Evolutionary conservation across 108 stramenopile species (phyloP), one percentile per base, ranked within the genome.

Genomic region (Seminavis robusta): DNA sequence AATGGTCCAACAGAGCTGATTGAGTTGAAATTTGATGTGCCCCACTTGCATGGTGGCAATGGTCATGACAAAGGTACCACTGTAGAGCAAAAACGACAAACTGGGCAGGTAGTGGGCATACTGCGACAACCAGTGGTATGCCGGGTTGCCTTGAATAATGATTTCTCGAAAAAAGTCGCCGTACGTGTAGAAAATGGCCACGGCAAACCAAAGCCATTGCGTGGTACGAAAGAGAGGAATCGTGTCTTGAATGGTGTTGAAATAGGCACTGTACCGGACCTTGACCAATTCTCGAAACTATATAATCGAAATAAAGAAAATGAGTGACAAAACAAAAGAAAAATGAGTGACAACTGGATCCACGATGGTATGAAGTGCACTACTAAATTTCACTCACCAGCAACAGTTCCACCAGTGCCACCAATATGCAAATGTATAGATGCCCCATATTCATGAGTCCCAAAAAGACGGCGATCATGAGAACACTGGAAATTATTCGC

Each of bases 121-220:
- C 31, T 67, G 69, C 2, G 77, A 42, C 32, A 84, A 55, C 30
- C 74, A 52, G 52, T 89, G 86, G 59, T 80, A 41, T 10, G 61
- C 53, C 1, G 73, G 59, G 75, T 89, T 90, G 56, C 51, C 63
- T 63, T 88, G 79, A 56, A 88, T 74, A n/a, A n/a, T n/a, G 21
- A 79, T 58, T 38, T 88, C 82, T 19, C 55, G 53, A 10, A 80
- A 54, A 62, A 92, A 88, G 46, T 92, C 87, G 15, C 72, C 67
- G 56, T 97, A 95, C 19, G 93, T 86, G 49, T 94, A 96, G 67
- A 95, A 88, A 16, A 96, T 89, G 2, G 94, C 83, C 0, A 87
- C 81, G 16, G 61, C 66, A 72, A 96, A 98, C 98, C 98, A 98
- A 75, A 86, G 67, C 98, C 98, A 98, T 60, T 98, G 98, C 26